Percentiles rank a stretch among this genome's conserved stretches.
These are phyloP conservation scores for Allomyces macrogynus DNA, from an alignment of 192 early-diverging fungal species.

Conservation along the genomic window DNA sequence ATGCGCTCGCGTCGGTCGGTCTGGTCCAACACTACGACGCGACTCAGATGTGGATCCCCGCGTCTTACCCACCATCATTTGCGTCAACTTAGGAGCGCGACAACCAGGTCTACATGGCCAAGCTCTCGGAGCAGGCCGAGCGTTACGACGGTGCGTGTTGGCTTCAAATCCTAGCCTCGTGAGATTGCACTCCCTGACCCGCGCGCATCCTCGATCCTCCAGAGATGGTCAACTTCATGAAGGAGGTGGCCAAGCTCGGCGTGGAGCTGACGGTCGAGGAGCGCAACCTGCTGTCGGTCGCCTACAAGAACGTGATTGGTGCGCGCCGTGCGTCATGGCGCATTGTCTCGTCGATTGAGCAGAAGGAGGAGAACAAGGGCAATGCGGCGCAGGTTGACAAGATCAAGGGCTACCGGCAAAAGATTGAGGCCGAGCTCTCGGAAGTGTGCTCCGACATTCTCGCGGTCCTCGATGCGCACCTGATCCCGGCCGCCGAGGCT, in stretches of 20 bases:
- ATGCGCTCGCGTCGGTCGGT: too few relatives aligned
- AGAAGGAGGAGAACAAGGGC: constrained; percentile 78
- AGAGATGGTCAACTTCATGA: constrained; percentile 48
- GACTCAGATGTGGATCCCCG: too few relatives aligned
- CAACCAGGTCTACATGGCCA: constrained; percentile 80
- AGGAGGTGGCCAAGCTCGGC: constrained; percentile 42
- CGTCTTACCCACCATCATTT: too few relatives aligned
- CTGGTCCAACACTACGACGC: too few relatives aligned
- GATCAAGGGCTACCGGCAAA: constrained; percentile 84
- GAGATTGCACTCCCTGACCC: too few relatives aligned
- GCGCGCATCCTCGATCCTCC: too few relatives aligned
- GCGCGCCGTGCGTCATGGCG: constrained; percentile 93
- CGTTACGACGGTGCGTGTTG: constrained; percentile 74
- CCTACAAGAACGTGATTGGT: constrained; percentile 97
- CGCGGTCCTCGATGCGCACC: constrained; percentile 64
- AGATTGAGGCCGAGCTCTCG: constrained; percentile 86
- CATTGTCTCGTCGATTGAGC: constrained; percentile 91
- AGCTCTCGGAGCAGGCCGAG: constrained; percentile 97
- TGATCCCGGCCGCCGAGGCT: constrained; percentile 76
- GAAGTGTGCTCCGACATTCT: constrained; percentile 94
- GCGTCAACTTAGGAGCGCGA: constrained; percentile 8
- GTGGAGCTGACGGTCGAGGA: constrained; percentile 89
- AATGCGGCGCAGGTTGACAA: constrained; percentile 62
- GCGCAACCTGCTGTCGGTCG: constrained; percentile 89
- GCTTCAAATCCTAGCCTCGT: background rate